Conservation (phyloP, 2,329 filamentous ascomycete species). For the Xylariaceae sp. region DNA sequence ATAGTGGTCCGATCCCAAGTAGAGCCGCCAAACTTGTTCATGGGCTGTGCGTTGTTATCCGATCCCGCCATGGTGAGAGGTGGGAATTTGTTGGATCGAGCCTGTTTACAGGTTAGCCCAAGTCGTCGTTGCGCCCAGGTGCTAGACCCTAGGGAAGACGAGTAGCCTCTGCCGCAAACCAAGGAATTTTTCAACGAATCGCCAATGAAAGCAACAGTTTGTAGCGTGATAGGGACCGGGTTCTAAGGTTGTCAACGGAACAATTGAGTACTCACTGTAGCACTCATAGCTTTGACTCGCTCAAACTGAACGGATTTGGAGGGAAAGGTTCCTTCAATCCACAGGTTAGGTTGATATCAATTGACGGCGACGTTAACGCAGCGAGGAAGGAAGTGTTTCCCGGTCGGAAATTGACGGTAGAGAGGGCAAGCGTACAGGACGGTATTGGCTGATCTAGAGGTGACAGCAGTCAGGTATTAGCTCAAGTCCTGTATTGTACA, state of each 20-base stretch:
- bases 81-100: slow-evolving; percentile 32
- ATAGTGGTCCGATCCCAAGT: slow-evolving; percentile 40
- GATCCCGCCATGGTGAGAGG: slow-evolving; percentile 34
- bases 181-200: neutral
- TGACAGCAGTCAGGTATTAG: slow-evolving; percentile 9
- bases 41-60: slow-evolving; percentile 32
- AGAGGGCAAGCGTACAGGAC: slow-evolving; percentile 9
- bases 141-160: neutral
- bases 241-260: neutral
- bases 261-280: slow-evolving; percentile 24
- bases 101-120: slow-evolving; percentile 17
- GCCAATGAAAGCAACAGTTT: neutral
- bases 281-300: slow-evolving; percentile 24
- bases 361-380: neutral
- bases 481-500: neutral
- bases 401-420: slow-evolving; percentile 20
- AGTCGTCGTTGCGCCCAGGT: neutral
- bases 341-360: neutral
- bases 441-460: slow-evolving; percentile 4
- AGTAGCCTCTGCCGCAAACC: neutral
- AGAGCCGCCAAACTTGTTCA: slow-evolving; percentile 38
- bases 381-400: neutral
- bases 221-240: neutral
- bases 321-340: neutral
- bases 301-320: neutral